Conservation (phyloP, 1,284 basidiomycete species). For the Cerioporus squamosus region DNA sequence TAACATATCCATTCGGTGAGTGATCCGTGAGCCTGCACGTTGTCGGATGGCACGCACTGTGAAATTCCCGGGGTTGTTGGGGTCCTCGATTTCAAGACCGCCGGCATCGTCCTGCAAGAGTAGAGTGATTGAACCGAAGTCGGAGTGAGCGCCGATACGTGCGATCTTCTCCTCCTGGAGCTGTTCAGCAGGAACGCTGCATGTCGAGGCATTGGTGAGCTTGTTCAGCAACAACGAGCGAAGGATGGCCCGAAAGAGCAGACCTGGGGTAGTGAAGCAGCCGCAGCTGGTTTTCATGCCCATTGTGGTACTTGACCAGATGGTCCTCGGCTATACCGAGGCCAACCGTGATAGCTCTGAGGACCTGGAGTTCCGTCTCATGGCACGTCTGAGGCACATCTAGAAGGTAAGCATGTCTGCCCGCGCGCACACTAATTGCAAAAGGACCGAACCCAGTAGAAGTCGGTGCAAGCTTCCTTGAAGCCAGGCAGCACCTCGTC, state of each 20-base stretch:
- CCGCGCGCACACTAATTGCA: not conserved
- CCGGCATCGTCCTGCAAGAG: conserved; percentile 63
- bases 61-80: conserved; percentile 49
- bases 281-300: conserved; percentile 59
- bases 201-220: not conserved
- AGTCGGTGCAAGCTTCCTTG: conserved; percentile 52
- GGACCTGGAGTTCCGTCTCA: conserved; percentile 46
- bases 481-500: conserved; percentile 59
- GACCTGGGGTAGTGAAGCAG: conserved; percentile 62
- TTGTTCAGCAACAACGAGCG: too few relatives aligned
- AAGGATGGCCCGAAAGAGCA: not conserved
- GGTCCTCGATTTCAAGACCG: conserved; percentile 65
- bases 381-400: conserved; percentile 39
- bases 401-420: not conserved
- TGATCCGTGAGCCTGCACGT: not conserved
- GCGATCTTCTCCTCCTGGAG: conserved; percentile 47
- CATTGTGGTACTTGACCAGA: conserved; percentile 47
- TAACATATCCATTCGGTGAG: not conserved
- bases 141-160: conserved; percentile 60
- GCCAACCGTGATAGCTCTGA: conserved; percentile 56
- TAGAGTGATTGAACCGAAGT: conserved; percentile 62
- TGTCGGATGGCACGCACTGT: conserved; percentile 32
- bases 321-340: conserved; percentile 52
- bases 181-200: conserved; percentile 40
- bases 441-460: conserved; percentile 50